Evolutionary conservation across 2,329 filamentous ascomycete species (phyloP).

Genomic region (Elsinoe ampelina): DNA sequence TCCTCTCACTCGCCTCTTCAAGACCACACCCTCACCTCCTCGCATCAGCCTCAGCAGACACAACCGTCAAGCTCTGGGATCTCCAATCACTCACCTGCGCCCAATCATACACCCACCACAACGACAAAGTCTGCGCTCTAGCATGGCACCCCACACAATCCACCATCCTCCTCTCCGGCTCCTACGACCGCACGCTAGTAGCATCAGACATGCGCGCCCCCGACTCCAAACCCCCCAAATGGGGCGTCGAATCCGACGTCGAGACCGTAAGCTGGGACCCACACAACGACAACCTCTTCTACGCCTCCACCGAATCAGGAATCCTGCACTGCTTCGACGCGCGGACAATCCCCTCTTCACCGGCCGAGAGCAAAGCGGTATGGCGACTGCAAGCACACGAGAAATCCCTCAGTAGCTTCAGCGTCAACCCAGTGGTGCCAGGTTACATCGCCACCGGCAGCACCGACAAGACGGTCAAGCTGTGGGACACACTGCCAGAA

Average conservation of each 20-base stretch:
- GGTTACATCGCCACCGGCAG: slow-evolving; percentile 91
- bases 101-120: slow-evolving; percentile 92
- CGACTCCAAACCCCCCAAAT: slow-evolving; percentile 66
- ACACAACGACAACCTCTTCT: slow-evolving; percentile 89
- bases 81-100: slow-evolving; percentile 84
- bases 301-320: slow-evolving; percentile 80
- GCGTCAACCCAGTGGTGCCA: slow-evolving; percentile 80
- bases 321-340: slow-evolving; percentile 88
- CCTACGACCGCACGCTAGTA: slow-evolving; percentile 88
- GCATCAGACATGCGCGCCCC: slow-evolving; percentile 95
- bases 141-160: slow-evolving; percentile 85
- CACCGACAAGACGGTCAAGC: slow-evolving; percentile 88
- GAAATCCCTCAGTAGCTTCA: slow-evolving; percentile 81
- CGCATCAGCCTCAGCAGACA: slow-evolving; percentile 89
- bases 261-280: slow-evolving; percentile 90
- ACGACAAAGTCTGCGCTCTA: slow-evolving; percentile 93
- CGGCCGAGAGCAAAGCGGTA: slow-evolving; percentile 68
- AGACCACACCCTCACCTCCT: slow-evolving; percentile 87
- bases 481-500: slow-evolving; percentile 72
- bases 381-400: slow-evolving; percentile 97
- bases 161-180: slow-evolving; percentile 82
- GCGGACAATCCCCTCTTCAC: slow-evolving; percentile 63
- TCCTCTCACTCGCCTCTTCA: slow-evolving; percentile 86
- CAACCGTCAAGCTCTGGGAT: slow-evolving; percentile 97
- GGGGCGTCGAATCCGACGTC: slow-evolving; percentile 93